A percentile compares a stretch with the other conserved stretches of the same genome.
Evolutionary conservation across 2,329 filamentous ascomycete species (phyloP).

Genomic region (Epichloe coenophiala): DNA sequence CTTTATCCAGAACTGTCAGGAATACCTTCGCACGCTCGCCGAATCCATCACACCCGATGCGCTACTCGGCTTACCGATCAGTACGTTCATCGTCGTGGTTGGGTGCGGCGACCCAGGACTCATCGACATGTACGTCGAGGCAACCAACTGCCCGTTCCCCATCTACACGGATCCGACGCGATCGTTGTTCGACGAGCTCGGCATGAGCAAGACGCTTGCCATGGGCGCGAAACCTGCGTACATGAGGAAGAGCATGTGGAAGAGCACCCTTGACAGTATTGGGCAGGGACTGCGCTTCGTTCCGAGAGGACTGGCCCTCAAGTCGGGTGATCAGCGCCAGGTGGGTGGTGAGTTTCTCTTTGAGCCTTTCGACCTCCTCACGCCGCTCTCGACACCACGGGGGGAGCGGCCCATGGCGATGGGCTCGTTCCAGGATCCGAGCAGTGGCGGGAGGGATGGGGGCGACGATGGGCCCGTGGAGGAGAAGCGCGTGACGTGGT

Average conservation of each 20-base stretch:
- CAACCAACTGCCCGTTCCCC: slow-evolving; percentile 55
- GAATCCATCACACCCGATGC: slow-evolving; percentile 38
- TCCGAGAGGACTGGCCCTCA: slow-evolving; percentile 42
- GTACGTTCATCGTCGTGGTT: slow-evolving; percentile 54
- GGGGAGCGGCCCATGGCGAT: slow-evolving; percentile 15
- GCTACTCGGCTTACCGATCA: slow-evolving; percentile 36
- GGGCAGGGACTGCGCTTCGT: slow-evolving; percentile 47
- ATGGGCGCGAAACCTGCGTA: slow-evolving; percentile 53
- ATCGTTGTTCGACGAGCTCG: slow-evolving; percentile 51
- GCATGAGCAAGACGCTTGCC: slow-evolving; percentile 51
- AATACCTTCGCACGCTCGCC: slow-evolving; percentile 53
- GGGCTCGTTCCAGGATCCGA: slow-evolving; percentile 10
- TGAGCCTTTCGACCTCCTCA: slow-evolving; percentile 35
- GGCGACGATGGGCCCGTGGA: slow-evolving; percentile 21
- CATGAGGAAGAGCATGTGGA: slow-evolving; percentile 40
- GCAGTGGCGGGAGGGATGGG: slow-evolving; percentile 4
- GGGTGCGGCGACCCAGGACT: slow-evolving; percentile 58
- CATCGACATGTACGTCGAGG: slow-evolving; percentile 51
- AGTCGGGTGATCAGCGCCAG: slow-evolving; percentile 53
- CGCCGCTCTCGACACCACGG: slow-evolving; percentile 31
- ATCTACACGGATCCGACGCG: slow-evolving; percentile 63
- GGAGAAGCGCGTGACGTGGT: slow-evolving; percentile 59
- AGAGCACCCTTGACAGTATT: slow-evolving; percentile 36
- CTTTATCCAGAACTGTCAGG: slow-evolving; percentile 52
- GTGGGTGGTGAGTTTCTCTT: slow-evolving; percentile 73